Percentiles rank a stretch among this genome's conserved stretches.
Evolutionary conservation across 2,329 filamentous ascomycete genomes (phyloP).

Genomic region (Aspergillus sp.): DNA sequence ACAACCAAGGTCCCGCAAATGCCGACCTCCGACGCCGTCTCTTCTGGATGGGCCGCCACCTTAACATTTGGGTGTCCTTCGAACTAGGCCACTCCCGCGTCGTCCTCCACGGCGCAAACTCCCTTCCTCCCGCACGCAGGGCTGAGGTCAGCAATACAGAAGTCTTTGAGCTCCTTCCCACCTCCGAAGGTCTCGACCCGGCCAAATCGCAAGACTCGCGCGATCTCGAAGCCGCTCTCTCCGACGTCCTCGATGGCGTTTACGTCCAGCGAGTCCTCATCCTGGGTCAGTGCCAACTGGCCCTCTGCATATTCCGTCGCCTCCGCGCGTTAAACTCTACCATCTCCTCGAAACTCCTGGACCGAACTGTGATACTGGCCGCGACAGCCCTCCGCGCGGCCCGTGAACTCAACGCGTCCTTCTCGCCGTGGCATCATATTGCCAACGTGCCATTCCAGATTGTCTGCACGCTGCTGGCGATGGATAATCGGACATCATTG

Average conservation of each 20-base stretch:
- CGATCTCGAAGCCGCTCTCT: conserved; percentile 39
- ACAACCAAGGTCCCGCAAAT: conserved; percentile 11
- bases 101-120: conserved; percentile 39
- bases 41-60: conserved; percentile 47
- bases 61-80: conserved; percentile 54
- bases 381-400: conserved; percentile 41
- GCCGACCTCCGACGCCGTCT: conserved; percentile 38
- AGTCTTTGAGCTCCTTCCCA: conserved; percentile 46
- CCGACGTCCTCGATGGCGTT: conserved; percentile 32
- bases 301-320: conserved; percentile 49
- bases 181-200: conserved; percentile 49
- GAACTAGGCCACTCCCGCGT: conserved; percentile 51
- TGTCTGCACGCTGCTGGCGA: conserved; percentile 48
- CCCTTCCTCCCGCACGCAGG: conserved; percentile 32
- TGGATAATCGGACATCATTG: conserved; percentile 46
- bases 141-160: conserved; percentile 26
- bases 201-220: conserved; percentile 35
- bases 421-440: conserved; percentile 51
- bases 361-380: conserved; percentile 42
- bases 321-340: conserved; percentile 44
- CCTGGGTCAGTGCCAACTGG: conserved; percentile 48
- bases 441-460: conserved; percentile 54
- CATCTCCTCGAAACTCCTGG: conserved; percentile 37
- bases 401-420: conserved; percentile 36
- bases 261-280: conserved; percentile 39